Conservation (phyloP, 768 basidiomycete species). For the Mycena maculata region DNA sequence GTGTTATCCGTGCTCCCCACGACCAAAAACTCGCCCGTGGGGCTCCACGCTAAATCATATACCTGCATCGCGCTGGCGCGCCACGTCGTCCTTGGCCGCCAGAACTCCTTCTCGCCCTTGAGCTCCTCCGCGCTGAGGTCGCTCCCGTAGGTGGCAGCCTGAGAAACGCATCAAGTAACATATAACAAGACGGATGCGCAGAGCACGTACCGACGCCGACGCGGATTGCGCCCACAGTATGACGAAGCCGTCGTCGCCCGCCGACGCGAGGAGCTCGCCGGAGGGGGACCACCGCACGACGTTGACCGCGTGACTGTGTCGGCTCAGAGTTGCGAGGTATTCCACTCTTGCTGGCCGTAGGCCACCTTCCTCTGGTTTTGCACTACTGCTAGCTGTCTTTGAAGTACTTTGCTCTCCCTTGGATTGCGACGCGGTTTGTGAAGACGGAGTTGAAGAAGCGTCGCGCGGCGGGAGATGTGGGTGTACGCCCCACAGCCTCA, state of each 20-base stretch:
- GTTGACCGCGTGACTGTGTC: constrained; percentile 95
- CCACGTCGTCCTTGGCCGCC: constrained; percentile 90
- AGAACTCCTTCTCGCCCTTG: constrained; percentile 93
- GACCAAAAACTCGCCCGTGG: constrained; percentile 91
- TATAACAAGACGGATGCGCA: too few species aligned
- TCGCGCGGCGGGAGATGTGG: constrained; percentile 82
- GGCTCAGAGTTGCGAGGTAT: constrained; percentile 92
- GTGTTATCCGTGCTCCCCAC: constrained; percentile 98
- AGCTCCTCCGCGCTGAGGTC: constrained; percentile 82
- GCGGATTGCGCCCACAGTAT: constrained; percentile 93
- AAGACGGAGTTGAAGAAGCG: too few species aligned
- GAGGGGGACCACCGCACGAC: constrained; percentile 96
- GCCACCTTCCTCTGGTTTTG: too few species aligned
- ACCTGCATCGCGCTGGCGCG: constrained; percentile 96
- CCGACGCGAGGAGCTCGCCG: constrained; percentile 93
- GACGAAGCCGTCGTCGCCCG: constrained; percentile 98
- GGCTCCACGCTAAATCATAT: constrained; percentile 98
- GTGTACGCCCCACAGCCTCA: constrained; percentile 95
- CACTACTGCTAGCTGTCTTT: too few species aligned
- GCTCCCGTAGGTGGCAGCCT: constrained; percentile 81
- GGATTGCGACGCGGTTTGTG: too few species aligned
- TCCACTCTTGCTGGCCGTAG: too few species aligned
- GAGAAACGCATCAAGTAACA: too few species aligned
- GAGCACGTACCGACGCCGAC: too few species aligned
- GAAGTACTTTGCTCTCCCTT: too few species aligned